Evolutionary conservation across 257 asterid genomes (phyloP), one percentile per base, ranked within the genome.

Genomic region (Lycium ferocissimum): DNA sequence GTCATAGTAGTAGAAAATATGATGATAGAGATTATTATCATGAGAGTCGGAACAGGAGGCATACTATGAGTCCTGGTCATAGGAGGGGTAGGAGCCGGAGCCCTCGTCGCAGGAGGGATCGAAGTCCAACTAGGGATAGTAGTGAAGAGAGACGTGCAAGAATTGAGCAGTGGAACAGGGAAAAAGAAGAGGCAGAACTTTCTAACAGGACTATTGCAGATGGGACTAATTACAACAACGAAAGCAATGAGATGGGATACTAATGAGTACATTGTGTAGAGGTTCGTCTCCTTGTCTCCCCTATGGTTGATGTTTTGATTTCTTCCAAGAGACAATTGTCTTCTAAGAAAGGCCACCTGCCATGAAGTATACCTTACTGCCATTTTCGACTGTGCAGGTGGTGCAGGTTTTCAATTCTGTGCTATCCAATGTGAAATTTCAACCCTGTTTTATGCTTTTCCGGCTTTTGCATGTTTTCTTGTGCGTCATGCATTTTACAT

Each of bases 331-430:
- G 33, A 3, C 38, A 40, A 15, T 80, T 73, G 37, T 83, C 38
- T 56, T 86, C 83, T 78, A 33, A 58, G 33, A 65, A 79, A 47
- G 83, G 83, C 87, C 87, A 70, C 86, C 79, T 65, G 86, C 70
- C 84, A 69, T 76, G 89, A 87, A 20, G 85, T 82, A 61, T 88
- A 86, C 93, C 99, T 94, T 88, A 94, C 92, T 88, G 94, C 94
- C 95, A 95, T 92, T 94, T 95, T 94, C 97, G 95, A 92, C 94
- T 92, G 95, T 95, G 98, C 98, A 94, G 99, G 98, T 91, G 97
- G 94, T 93, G 95, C 97, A 93, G 95, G 97, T 91, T 92, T 92
- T 84, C 96, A 89, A 87, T 94, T 91, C 91, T 94, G 85, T 94
- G 91, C 83, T 91, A 85, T 91, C 94, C 94, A 91, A 87, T 88